Evolutionary conservation across 257 asterid genomes (phyloP).

Genomic region (Rauvolfia tetraphylla): DNA sequence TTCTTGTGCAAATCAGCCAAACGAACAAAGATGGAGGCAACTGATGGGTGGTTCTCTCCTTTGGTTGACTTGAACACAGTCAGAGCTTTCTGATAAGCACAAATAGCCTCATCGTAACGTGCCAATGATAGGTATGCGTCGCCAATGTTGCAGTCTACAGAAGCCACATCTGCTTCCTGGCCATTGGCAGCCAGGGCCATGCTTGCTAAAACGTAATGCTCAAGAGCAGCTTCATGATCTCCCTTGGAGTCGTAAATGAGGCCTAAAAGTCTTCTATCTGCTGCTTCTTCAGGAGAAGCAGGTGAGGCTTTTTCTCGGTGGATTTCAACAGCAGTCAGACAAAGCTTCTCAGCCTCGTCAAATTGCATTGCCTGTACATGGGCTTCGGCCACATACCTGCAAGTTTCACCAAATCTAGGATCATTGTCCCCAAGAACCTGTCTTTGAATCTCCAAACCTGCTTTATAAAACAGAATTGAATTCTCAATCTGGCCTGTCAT

Average conservation of each 20-base stretch:
- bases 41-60: slow-evolving; percentile 71
- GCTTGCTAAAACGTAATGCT: slow-evolving; percentile 86
- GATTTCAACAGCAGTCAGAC: slow-evolving; percentile 64
- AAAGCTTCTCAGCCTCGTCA: slow-evolving; percentile 81
- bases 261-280: slow-evolving; percentile 86
- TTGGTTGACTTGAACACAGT: slow-evolving; percentile 49
- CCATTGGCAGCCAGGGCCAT: slow-evolving; percentile 74
- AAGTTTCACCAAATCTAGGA: slow-evolving; percentile 73
- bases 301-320: slow-evolving; percentile 46
- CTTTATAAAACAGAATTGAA: slow-evolving; percentile 61
- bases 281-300: slow-evolving; percentile 71
- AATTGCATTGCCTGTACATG: slow-evolving; percentile 87
- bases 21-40: slow-evolving; percentile 76
- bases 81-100: slow-evolving; percentile 76
- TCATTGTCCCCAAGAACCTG: slow-evolving; percentile 79
- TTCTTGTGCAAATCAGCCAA: slow-evolving; percentile 78
- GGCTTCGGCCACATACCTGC: slow-evolving; percentile 93
- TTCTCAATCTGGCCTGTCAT: slow-evolving; percentile 80
- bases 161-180: slow-evolving; percentile 65
- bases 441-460: slow-evolving; percentile 83
- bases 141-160: slow-evolving; percentile 79
- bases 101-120: slow-evolving; percentile 72
- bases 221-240: slow-evolving; percentile 73
- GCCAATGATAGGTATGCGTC: slow-evolving; percentile 72
- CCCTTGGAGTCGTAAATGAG: slow-evolving; percentile 79